These are phyloP conservation scores for Lactifluus pinguis DNA, from an alignment of 768 basidiomycete genomes.

Conservation along the genomic window DNA sequence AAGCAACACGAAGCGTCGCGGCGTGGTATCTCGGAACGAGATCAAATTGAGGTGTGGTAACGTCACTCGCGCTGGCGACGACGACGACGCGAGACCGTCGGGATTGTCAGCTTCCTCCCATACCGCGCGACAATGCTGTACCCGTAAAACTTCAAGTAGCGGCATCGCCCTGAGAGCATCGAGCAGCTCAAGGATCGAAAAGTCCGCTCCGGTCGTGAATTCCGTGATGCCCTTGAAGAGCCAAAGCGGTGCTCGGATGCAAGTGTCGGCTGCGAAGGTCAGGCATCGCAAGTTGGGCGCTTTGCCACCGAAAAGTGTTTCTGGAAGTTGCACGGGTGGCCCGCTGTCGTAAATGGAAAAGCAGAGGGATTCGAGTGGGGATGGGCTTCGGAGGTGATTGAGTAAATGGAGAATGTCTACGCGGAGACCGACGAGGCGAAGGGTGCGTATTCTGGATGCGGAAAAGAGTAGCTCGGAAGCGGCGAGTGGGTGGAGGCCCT, in stretches of 20 bases:
- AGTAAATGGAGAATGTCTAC: constrained; percentile 6
- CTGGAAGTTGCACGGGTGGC: not conserved
- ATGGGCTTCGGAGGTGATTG: constrained; percentile 8
- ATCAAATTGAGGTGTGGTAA: constrained; percentile 2
- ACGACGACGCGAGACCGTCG: not conserved
- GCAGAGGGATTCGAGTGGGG: not conserved
- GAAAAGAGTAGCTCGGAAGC: constrained; percentile 11
- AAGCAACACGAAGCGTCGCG: constrained; percentile 11
- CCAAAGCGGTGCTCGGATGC: constrained; percentile 9
- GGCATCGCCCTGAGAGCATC: constrained; percentile 5
- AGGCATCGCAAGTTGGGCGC: constrained; percentile 6
- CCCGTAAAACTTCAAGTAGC: constrained; percentile 1
- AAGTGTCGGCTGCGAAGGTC: constrained; percentile 4
- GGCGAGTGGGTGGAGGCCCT: constrained; percentile 14
- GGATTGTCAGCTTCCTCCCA: constrained; percentile 1
- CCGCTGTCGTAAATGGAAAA: constrained; percentile 9
- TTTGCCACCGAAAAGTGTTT: constrained; percentile 3
- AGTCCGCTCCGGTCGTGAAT: constrained; percentile 9
- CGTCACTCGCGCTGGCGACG: not conserved
- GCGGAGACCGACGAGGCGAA: constrained; percentile 12
- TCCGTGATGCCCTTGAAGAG: constrained; percentile 1
- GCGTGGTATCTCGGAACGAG: constrained; percentile 11
- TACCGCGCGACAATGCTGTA: constrained; percentile 11
- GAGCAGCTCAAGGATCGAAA: not conserved
- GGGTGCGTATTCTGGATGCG: constrained; percentile 8